Evolutionary conservation across 164 flowering plant genomes (phyloP), one percentile per base, ranked within the genome.

Genomic region (Aristolochia contorta): DNA sequence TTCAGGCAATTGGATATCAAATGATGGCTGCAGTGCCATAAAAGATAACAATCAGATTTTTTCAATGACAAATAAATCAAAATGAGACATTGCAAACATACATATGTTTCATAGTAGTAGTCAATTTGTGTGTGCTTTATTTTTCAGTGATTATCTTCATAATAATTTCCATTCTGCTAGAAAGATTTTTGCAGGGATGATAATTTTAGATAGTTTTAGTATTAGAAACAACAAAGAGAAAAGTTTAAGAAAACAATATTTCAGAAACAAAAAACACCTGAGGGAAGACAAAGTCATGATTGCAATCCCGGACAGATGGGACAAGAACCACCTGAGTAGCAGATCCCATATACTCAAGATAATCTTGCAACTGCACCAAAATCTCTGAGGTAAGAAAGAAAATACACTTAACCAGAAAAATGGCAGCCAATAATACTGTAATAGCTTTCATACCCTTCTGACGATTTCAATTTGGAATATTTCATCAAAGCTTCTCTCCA

Each of bases 261-360:
- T 10, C 21, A 27, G 47, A 24, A 16, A 61, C 23, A 13, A 54
- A 50, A 20, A 62, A 54, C 62, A 94, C 99, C 97, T 94, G 97
- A 53, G 99, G 99, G 74, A 87, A 94, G 64, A 91, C 96, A 72
- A 84, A 84, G 66, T 87, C 97, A 72, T 94, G 97, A 74, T 79
- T 67, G 54, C 96, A 91, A 81, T 94, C 99, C 43, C 96, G 84
- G 64, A 74, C 70, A 33, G 99, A 91, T 71, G 99, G 97, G 59
- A 91, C 80, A 56, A 94, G 79, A 67, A 94, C 57, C 43, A 91
- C 96, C 22, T 82, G 86, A 25, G 78, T 81, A 46, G 81, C 62
- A 58, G 93, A 68, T 61, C 97, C 99, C 89, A 90, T 84, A 57
- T 74, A 81, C 58, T 83, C 93, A 50, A 72, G 78, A 77, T 87